phyloP scores from a whole-genome alignment of 208 protist genomes.

The Crithidia brevicula region DNA sequence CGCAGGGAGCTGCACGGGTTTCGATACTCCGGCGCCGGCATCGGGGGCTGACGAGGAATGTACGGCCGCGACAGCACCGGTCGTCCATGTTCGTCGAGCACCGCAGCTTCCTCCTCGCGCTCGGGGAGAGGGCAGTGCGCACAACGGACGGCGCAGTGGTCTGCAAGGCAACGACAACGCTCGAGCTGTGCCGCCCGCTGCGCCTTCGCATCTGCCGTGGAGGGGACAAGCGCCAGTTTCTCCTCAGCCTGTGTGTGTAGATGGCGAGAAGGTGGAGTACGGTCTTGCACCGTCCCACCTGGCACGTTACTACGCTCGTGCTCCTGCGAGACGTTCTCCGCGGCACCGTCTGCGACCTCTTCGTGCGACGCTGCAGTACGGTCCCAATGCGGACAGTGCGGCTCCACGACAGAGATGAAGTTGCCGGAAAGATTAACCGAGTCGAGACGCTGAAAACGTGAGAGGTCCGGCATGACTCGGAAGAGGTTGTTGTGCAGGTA shows the following conservation, averaged over 20 bases:
- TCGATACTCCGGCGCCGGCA: conserved; percentile 37
- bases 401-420: conserved; percentile 67
- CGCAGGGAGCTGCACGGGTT: conserved; percentile 81
- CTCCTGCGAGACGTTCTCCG: too few relatives aligned
- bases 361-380: too few relatives aligned
- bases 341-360: too few relatives aligned
- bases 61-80: background rate
- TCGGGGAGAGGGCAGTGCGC: conserved; percentile 41
- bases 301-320: too few relatives aligned
- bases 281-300: too few relatives aligned
- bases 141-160: conserved; percentile 41
- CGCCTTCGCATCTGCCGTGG: conserved; percentile 19
- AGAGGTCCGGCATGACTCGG: conserved; percentile 83
- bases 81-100: background rate
- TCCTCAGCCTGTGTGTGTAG: background rate
- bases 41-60: conserved; percentile 13
- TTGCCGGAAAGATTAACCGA: conserved; percentile 93
- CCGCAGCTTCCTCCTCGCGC: conserved; percentile 13
- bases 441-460: conserved; percentile 82
- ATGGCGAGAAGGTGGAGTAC: too few relatives aligned
- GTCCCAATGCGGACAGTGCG: conserved; percentile 66
- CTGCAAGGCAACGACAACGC: conserved; percentile 29
- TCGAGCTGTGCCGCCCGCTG: conserved; percentile 37
- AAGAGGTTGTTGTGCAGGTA: conserved; percentile 95
- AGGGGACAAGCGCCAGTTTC: conserved; percentile 12